Conservation (phyloP, 495 filamentous ascomycete genomes). For the Corynascus novoguineensis region DNA sequence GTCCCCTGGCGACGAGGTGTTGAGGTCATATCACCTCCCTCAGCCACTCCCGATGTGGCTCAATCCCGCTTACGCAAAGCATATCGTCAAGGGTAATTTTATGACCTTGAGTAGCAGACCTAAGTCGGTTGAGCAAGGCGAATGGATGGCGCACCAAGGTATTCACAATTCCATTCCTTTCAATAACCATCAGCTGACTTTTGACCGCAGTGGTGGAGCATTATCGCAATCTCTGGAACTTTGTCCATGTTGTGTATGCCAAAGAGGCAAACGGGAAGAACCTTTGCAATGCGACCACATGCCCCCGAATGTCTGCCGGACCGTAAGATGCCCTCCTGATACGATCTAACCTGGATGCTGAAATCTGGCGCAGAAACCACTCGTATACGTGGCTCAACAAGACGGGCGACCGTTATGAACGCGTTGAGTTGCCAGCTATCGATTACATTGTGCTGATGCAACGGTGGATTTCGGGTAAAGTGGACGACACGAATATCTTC, state of each 20-base stretch:
- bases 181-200: neutral
- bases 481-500: conserved; percentile 79
- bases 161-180: conserved; percentile 18
- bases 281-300: conserved; percentile 76
- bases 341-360: conserved; percentile 1
- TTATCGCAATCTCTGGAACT: conserved; percentile 76
- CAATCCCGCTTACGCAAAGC: conserved; percentile 68
- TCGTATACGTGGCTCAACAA: conserved; percentile 87
- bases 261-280: conserved; percentile 64
- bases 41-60: conserved; percentile 36
- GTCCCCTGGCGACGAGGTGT: conserved; percentile 39
- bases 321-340: conserved; percentile 52
- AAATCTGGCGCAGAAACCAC: conserved; percentile 52
- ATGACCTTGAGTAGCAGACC: conserved; percentile 89
- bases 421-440: conserved; percentile 65
- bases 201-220: conserved; percentile 70
- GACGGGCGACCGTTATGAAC: conserved; percentile 41
- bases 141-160: conserved; percentile 96
- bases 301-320: conserved; percentile 88
- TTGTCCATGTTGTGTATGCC: conserved; percentile 76
- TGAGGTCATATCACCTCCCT: conserved; percentile 48
- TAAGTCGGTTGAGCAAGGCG: conserved; percentile 80
- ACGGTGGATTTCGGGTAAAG: conserved; percentile 89
- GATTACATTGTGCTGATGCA: conserved; percentile 91
- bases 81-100: conserved; percentile 94